Conservation (phyloP, 257 asterid genomes). For the Fraxinus cuspidata region DNA sequence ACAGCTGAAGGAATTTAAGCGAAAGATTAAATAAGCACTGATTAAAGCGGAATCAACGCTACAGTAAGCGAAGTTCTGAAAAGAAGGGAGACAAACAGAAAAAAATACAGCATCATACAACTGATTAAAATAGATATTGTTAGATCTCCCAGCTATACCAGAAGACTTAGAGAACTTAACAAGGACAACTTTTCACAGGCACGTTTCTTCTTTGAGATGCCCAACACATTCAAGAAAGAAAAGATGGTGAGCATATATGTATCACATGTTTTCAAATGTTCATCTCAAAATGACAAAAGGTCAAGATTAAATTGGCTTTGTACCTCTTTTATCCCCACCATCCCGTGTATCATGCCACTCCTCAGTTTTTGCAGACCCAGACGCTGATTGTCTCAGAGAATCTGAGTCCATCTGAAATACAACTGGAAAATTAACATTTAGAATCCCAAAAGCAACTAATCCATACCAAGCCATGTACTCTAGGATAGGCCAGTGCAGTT, state of each 20-base stretch:
- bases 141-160: neutral
- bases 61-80: neutral
- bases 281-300: neutral
- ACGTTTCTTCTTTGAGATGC: neutral
- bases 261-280: neutral
- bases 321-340: constrained; percentile 35
- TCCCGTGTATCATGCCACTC: constrained; percentile 48
- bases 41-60: neutral
- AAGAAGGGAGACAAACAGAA: constrained; percentile 13
- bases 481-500: neutral
- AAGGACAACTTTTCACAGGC: neutral
- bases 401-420: constrained; percentile 55
- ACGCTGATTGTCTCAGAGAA: constrained; percentile 42
- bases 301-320: constrained; percentile 9
- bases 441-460: neutral
- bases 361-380: constrained; percentile 43
- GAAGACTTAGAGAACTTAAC: constrained; percentile 7
- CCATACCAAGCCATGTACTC: neutral
- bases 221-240: neutral
- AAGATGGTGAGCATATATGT: neutral
- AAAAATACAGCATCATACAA: neutral
- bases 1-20: neutral
- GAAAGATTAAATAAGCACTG: neutral
- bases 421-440: constrained; percentile 13
- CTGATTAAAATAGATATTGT: neutral